These are phyloP conservation scores for Dimocarpus longan DNA, from an alignment of 345 rosid genomes.

Conservation along the genomic window DNA sequence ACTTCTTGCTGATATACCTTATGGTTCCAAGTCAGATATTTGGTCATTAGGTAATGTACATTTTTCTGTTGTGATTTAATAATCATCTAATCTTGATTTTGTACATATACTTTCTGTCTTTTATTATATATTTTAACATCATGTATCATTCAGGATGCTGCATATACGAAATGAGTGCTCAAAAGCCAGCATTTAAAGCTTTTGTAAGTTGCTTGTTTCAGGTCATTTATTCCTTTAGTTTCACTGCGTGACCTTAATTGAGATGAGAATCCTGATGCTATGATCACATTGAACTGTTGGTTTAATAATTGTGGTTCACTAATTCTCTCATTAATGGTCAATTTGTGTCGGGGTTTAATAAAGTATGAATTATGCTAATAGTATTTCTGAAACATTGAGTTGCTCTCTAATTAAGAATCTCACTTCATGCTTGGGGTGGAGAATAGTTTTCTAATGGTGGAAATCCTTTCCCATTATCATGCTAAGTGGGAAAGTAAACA, in stretches of 20 bases:
- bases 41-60: conserved; percentile 83
- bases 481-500: not conserved
- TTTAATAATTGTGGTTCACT: not conserved
- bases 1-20: conserved; percentile 96
- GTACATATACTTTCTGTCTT: not conserved
- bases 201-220: conserved; percentile 59
- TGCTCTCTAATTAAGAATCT: not conserved
- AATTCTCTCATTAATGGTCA: not conserved
- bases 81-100: not conserved
- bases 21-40: conserved; percentile 97
- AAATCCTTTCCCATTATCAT: not conserved
- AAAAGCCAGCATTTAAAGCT: conserved; percentile 92
- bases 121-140: conserved; percentile 16
- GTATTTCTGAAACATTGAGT: not conserved
- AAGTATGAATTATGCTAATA: not conserved
- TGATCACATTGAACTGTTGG: not conserved
- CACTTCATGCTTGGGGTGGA: not conserved
- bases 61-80: not conserved
- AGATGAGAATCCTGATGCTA: not conserved
- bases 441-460: not conserved
- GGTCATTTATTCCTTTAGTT: not conserved
- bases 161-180: conserved; percentile 89
- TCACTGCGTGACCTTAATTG: not conserved
- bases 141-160: conserved; percentile 76
- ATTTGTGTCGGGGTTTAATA: not conserved